Conservation (phyloP, 116 monocot species). For the Trichopus zeylanicus region DNA sequence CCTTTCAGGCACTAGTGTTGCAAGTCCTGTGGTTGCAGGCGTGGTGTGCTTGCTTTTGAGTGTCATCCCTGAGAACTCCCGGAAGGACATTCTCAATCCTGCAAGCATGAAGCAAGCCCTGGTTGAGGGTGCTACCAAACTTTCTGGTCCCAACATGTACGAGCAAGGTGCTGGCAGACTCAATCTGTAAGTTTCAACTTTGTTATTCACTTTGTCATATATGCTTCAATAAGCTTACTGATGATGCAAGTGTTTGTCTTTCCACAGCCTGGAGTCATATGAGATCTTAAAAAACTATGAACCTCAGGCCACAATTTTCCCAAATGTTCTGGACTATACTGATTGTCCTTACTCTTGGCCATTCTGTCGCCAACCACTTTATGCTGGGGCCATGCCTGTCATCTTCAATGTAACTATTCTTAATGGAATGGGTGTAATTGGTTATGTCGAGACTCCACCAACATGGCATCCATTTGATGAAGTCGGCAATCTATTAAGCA, state of each 20-base stretch:
- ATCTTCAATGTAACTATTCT: constrained; percentile 96
- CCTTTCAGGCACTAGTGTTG: constrained; percentile 98
- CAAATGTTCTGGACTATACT: constrained; percentile 77
- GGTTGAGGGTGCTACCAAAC: constrained; percentile 92
- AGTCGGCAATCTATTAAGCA: constrained; percentile 80
- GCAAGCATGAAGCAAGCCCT: constrained; percentile 99
- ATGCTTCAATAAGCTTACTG: neutral
- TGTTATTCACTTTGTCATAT: neutral
- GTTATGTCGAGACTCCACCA: constrained; percentile 63
- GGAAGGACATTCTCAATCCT: constrained; percentile 82
- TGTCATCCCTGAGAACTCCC: constrained; percentile 58
- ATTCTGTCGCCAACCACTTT: constrained; percentile 92
- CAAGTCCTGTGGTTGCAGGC: constrained; percentile 97
- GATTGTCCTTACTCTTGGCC: constrained; percentile 98
- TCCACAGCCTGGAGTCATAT: constrained; percentile 71
- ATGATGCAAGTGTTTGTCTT: neutral
- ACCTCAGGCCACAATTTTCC: constrained; percentile 90
- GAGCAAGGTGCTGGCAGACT: constrained; percentile 96
- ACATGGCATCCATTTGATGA: constrained; percentile 84
- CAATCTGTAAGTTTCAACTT: constrained; percentile 67
- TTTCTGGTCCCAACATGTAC: constrained; percentile 86
- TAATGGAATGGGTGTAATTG: constrained; percentile 95
- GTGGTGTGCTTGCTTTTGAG: constrained; percentile 91
- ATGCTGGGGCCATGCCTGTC: constrained; percentile 96
- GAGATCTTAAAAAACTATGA: constrained; percentile 75